Evolutionary conservation across 371 early-diverging fungal species (phyloP), one percentile per base, ranked within the genome.

Genomic region (Chytridium lagenaria): DNA sequence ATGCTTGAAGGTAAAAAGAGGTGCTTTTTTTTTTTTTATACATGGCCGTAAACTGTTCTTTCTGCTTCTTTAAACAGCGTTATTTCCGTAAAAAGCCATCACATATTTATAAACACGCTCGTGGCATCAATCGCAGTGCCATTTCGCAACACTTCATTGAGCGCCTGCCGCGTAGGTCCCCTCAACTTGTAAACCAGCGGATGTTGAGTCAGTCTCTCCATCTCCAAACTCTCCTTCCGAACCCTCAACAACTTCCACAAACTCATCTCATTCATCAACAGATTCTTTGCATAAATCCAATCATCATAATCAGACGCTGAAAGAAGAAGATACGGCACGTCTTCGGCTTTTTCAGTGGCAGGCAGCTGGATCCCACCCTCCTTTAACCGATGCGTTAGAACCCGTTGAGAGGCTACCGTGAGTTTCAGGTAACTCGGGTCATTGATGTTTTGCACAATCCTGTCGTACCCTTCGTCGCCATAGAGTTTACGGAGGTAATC

Each of bases 211-310:
- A 5, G 15, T 30, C 26, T 19, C 30, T 55, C 7, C 7, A 26
- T 30, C 57, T 7, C 15, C 57, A 55, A 23, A 19, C 33, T 16
- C 22, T n/a, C n/a, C n/a, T n/a, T n/a, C n/a, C n/a, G n/a, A n/a
- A n/a, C n/a, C n/a, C n/a, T n/a, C n/a, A n/a, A n/a, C n/a, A n/a
- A n/a, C n/a, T n/a, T n/a, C n/a, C n/a, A n/a, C n/a, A n/a, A n/a
- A n/a, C n/a, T n/a, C n/a, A n/a, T n/a, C n/a, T n/a, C n/a, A n/a
- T n/a, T n/a, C n/a, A n/a, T n/a, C n/a, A 61, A 36, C 36, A 61
- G 37, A 23, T 61, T 61, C 61, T 23, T 61, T 12, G 61, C 61
- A 34, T 61, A 61, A 7, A 34, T 10, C 61, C 61, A 61, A 26
- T 61, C 61, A 34, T 61, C 61, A 34, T 61, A 61, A 23, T 36